Evolutionary conservation across 75 land plant genomes (phyloP).

Genomic region (Picea glauca): DNA sequence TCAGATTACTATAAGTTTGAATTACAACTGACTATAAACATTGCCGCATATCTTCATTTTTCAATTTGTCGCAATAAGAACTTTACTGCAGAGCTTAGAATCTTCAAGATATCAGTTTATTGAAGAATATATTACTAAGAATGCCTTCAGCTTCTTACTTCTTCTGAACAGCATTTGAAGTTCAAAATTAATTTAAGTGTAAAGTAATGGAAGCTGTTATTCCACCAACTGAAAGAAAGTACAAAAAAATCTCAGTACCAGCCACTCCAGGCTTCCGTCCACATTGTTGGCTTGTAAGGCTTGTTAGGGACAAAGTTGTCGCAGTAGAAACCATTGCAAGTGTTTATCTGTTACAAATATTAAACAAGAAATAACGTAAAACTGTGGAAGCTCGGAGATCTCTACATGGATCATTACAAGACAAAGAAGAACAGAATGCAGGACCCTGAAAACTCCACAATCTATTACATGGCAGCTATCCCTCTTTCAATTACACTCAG

Average conservation of each 20-base stretch:
- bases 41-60: no score
- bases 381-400: neutral
- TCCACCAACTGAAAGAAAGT: no score
- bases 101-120: no score
- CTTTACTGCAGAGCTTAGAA: no score
- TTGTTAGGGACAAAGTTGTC: conserved; percentile 76
- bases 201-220: no score
- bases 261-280: conserved; percentile 93
- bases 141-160: neutral
- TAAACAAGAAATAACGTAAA: neutral
- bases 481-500: neutral
- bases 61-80: no score
- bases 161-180: neutral
- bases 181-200: neutral
- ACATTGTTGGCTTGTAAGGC: conserved; percentile 72
- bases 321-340: conserved; percentile 90
- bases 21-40: neutral
- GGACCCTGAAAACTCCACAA: neutral
- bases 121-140: no score
- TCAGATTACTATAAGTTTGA: neutral
- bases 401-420: neutral
- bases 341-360: conserved; percentile 55
- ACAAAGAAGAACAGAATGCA: neutral
- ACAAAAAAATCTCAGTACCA: conserved; percentile 34
- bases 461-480: neutral